Evolutionary conservation across 1,284 basidiomycete genomes (phyloP).

Genomic region (Albatrellus sp.): DNA sequence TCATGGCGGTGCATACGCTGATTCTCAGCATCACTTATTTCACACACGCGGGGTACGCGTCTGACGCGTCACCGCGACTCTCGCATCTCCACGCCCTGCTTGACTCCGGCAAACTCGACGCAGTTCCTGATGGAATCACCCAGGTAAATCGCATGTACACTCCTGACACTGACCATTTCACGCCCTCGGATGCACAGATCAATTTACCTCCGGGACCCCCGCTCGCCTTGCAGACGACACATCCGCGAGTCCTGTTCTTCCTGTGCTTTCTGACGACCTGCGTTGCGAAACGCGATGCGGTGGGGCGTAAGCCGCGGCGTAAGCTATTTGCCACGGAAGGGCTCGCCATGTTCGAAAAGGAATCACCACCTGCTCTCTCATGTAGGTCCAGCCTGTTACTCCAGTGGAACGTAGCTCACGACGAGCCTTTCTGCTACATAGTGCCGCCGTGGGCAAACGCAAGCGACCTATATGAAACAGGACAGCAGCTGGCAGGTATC

Average conservation of each 20-base stretch:
- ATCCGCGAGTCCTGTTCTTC: slow-evolving; percentile 49
- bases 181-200: slow-evolving; percentile 17
- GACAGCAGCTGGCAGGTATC: slow-evolving; percentile 40
- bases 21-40: slow-evolving; percentile 46
- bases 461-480: slow-evolving; percentile 35
- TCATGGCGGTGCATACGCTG: slow-evolving; percentile 38
- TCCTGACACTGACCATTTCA: not conserved
- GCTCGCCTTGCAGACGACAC: slow-evolving; percentile 46
- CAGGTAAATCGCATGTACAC: slow-evolving; percentile 22
- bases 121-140: slow-evolving; percentile 36
- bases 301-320: slow-evolving; percentile 59
- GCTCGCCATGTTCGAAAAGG: slow-evolving; percentile 34
- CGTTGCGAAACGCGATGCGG: slow-evolving; percentile 54
- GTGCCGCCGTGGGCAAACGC: slow-evolving; percentile 38
- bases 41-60: slow-evolving; percentile 39
- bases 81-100: slow-evolving; percentile 47
- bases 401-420: not conserved
- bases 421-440: slow-evolving; percentile 7
- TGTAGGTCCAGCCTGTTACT: slow-evolving; percentile 13
- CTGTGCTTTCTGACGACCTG: slow-evolving; percentile 56
- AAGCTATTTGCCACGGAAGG: slow-evolving; percentile 58
- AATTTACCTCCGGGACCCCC: slow-evolving; percentile 24
- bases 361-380: slow-evolving; percentile 22
- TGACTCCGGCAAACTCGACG: slow-evolving; percentile 40
- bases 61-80: slow-evolving; percentile 33